Base-by-base conservation (phyloP, 306 rosid genomes). In the Inga leiocalycina region DNA sequence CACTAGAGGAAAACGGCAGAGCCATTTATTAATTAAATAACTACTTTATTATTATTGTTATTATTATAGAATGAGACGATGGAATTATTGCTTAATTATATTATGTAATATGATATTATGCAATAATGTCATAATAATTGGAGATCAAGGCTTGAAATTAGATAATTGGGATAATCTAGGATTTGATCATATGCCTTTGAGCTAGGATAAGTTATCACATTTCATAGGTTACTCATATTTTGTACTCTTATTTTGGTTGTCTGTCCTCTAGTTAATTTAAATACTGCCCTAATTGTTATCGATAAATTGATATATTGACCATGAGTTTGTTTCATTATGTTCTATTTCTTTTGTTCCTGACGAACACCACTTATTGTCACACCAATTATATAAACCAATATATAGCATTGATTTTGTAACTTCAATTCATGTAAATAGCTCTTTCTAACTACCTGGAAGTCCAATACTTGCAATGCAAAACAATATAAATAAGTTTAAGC, bases 401-500 rank as follows among this genome's bases (percentile, higher is more conserved):
- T 52, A n/a, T 2, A 56, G n/a, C 4, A 56, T 56, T 68, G 37
- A 10, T 69, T 69, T 68, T 69, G 39, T 59, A 76, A 54, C 43
- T 56, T 77, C 59, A 76, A 69, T 62, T 46, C 35, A 57, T 46
- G 62, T 83, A 34, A 70, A 61, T 39, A 37, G 59, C 51, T 39
- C 82, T 83, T 62, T 59, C 24, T 71, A 48, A 78, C 69, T 51
- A 74, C 30, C 69, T 54, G 41, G 70, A 74, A 79, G 67, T 80
- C 44, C 66, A 73, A 74, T 43, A 75, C 44, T 70, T 59, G 61
- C 81, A 66, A 4, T 41, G 64, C 56, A 30, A 46, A 48, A 68
- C 13, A 3, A 75, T 10, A 46, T 16, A 67, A 79, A 82, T 59
- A 15, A 59, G 76, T 75, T 75, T 76, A 80, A 62, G 59, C 15